Conservation (phyloP, 2,329 filamentous ascomycete genomes). For the Fusarium falciforme region DNA sequence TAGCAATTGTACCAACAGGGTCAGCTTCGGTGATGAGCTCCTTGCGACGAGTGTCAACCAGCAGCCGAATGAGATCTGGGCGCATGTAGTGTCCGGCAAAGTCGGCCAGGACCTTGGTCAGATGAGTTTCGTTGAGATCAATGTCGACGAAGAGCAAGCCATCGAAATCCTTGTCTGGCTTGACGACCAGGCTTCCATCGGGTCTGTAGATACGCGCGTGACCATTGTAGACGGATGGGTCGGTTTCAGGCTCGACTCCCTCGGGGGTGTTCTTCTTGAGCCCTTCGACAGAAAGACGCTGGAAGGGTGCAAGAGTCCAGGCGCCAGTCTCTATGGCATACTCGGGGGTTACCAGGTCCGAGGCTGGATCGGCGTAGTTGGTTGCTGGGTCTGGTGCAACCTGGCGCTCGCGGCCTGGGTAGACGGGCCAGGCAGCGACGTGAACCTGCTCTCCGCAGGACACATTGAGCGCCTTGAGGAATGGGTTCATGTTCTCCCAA, state of each 20-base stretch:
- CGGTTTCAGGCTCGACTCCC: conserved; percentile 41
- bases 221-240: conserved; percentile 37
- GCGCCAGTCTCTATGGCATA: conserved; percentile 43
- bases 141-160: conserved; percentile 63
- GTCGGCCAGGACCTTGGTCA: conserved; percentile 48
- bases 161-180: conserved; percentile 51
- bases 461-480: conserved; percentile 44
- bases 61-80: conserved; percentile 54
- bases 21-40: conserved; percentile 36
- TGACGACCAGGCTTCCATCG: conserved; percentile 38
- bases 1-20: conserved; percentile 4
- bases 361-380: conserved; percentile 41
- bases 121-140: conserved; percentile 53
- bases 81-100: conserved; percentile 52
- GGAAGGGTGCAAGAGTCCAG: conserved; percentile 43
- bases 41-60: conserved; percentile 42
- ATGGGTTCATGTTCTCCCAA: conserved; percentile 62
- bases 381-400: conserved; percentile 40
- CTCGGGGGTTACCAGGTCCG: conserved; percentile 41
- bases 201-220: conserved; percentile 43
- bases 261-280: conserved; percentile 41
- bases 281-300: conserved; percentile 40
- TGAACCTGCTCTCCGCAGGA: conserved; percentile 46
- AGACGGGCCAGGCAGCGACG: conserved; percentile 46
- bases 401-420: conserved; percentile 37